Conservation (phyloP, 2,329 filamentous ascomycete species). For the Colletotrichum tofieldiae region DNA sequence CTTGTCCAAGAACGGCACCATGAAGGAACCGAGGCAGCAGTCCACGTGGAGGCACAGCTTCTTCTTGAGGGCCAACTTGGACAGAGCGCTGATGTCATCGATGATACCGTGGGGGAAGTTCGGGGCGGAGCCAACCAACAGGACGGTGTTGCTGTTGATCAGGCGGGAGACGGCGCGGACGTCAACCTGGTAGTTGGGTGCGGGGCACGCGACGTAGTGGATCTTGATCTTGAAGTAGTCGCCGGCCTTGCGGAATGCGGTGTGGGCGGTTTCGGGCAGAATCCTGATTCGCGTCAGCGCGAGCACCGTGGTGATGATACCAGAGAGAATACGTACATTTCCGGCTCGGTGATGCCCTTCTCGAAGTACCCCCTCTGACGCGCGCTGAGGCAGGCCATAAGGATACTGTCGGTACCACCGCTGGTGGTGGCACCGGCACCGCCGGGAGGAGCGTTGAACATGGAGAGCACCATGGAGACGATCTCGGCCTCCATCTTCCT, state of each 20-base stretch:
- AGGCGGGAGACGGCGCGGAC: conserved; percentile 83
- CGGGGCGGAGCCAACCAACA: conserved; percentile 94
- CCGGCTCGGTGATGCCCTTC: conserved; percentile 90
- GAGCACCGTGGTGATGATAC: background rate
- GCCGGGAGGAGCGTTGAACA: conserved; percentile 88
- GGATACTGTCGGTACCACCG: conserved; percentile 95
- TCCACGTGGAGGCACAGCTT: conserved; percentile 94
- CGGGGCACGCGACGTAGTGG: conserved; percentile 89
- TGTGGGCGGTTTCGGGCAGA: conserved; percentile 93
- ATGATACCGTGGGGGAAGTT: conserved; percentile 99
- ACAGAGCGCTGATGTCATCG: conserved; percentile 91
- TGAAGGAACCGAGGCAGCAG: conserved; percentile 96
- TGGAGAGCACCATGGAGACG: conserved; percentile 91
- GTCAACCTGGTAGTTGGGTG: conserved; percentile 88
- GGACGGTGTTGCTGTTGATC: conserved; percentile 93
- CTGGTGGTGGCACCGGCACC: conserved; percentile 92
- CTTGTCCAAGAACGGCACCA: conserved; percentile 91
- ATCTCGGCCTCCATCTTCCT: conserved; percentile 99
- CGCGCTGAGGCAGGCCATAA: conserved; percentile 94
- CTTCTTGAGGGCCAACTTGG: conserved; percentile 83
- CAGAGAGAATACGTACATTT: conserved; percentile 78
- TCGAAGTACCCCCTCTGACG: conserved; percentile 91
- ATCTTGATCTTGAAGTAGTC: conserved; percentile 98
- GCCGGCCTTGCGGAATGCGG: conserved; percentile 95
- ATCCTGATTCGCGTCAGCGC: conserved; percentile 72